Evolutionary conservation across 441 rosid species (phyloP).

Genomic region (Adansonia gregorii): DNA sequence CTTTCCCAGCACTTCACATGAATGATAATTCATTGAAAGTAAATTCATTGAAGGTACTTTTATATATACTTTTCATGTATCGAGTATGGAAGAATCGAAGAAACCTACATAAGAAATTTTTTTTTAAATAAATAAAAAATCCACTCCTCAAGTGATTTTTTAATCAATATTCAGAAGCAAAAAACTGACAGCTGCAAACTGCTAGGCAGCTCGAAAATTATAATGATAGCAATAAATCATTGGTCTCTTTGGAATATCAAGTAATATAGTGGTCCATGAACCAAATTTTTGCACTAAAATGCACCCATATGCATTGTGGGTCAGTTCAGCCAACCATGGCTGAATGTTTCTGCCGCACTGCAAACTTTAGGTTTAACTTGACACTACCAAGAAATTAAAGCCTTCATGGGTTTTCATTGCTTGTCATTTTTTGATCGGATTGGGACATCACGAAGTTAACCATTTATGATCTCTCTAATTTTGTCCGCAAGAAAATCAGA

Average conservation of each 20-base stretch:
- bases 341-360: not conserved
- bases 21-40: not conserved
- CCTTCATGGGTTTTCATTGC: constrained; percentile 1
- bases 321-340: not conserved
- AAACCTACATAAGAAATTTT: not conserved
- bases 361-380: not conserved
- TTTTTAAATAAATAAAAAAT: not conserved
- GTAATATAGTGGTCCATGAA: constrained; percentile 9
- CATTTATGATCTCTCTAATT: not conserved
- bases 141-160: not conserved
- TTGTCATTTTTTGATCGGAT: not conserved
- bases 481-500: not conserved
- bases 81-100: not conserved
- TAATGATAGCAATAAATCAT: not conserved
- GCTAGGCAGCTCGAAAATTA: not conserved
- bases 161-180: not conserved
- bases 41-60: not conserved
- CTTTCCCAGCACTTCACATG: not conserved
- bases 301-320: not conserved
- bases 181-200: not conserved
- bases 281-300: not conserved
- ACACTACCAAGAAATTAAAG: not conserved
- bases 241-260: not conserved
- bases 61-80: not conserved
- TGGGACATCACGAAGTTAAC: not conserved